Evolutionary conservation across 2,329 filamentous ascomycete species (phyloP), one percentile per base, ranked within the genome.

Genomic region (Sporothrix sp.): DNA sequence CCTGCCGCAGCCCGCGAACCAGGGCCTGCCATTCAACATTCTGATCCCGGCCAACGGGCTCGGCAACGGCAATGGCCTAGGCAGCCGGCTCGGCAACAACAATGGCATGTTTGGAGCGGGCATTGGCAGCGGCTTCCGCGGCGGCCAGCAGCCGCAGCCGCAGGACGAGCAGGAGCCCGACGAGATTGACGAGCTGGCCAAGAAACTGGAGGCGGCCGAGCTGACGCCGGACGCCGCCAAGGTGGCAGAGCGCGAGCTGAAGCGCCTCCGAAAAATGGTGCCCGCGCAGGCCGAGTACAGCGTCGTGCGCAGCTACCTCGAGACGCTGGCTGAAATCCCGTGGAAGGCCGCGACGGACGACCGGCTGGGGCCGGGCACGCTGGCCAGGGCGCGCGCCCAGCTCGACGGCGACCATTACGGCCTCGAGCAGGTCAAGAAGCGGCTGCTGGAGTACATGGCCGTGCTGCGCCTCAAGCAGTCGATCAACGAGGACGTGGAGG

Each of bases 331-430:
- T 0, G 93, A 98, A 63, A 93, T 98, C 45, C 93, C 93, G 0
- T 98, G 93, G 93, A 80, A 84, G 2, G 81, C 82, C 57, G 73
- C 79, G 47, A 97, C 91, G 0, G 83, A 93, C 54, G 91, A 97
- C 62, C 82, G 88, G 28, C 78, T 98, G 3, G 88, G 90, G 7
- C 77, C 80, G 0, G 84, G 88, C 9, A 96, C 90, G 0, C 66
- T 97, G 51, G 74, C 78, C 52, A 78, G 77, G 58, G 93, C 93
- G 7, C 81, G 88, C 50, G 87, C 89, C 68, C 93, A 97, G 66
- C 77, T 98, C 6, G 89, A 98, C 61, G 84, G 94, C 56, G 93
- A 98, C 62, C 93, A 98, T 66, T 97, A 97, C 59, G 93, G 93
- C 0, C 72, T 98, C 13, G 89, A 97, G 55, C 94, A 91, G 67